Conservation (phyloP, 75 land plant species). For the Pinus taeda region DNA sequence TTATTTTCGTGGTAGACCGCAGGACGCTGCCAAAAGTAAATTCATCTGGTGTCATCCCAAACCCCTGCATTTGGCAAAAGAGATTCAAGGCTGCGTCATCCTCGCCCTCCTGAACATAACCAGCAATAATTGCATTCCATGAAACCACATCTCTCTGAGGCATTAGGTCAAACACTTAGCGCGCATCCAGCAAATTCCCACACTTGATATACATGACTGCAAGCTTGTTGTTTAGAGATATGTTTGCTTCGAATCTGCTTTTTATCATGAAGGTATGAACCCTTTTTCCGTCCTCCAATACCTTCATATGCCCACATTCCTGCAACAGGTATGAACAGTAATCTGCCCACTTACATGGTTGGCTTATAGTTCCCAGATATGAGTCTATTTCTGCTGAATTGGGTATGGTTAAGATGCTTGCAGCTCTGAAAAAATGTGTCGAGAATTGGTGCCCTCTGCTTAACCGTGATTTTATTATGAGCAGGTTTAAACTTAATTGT, state of each 20-base stretch:
- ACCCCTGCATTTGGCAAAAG: constrained; percentile 36
- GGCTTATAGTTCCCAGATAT: background rate
- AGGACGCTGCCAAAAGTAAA: constrained; percentile 38
- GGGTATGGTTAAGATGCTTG: background rate
- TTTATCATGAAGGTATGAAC: constrained; percentile 46
- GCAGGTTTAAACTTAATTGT: background rate
- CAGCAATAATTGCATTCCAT: constrained; percentile 53
- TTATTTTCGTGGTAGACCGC: constrained; percentile 30
- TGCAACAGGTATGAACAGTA: constrained; percentile 21
- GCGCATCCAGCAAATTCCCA: constrained; percentile 37
- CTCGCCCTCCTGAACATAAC: constrained; percentile 26
- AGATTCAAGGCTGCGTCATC: constrained; percentile 21
- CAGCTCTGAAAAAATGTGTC: background rate
- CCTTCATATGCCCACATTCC: constrained; percentile 11
- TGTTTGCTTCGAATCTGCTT: constrained; percentile 18
- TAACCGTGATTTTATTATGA: background rate
- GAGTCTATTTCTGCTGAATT: background rate
- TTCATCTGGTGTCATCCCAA: constrained; percentile 24
- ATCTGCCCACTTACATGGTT: background rate
- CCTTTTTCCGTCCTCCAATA: constrained; percentile 27
- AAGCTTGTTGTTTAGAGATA: constrained; percentile 39
- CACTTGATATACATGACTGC: constrained; percentile 64
- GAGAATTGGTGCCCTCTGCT: background rate
- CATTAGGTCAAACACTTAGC: constrained; percentile 25
- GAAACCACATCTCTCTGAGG: constrained; percentile 41